Conservation (phyloP, 2,329 filamentous ascomycete species). For the Fusarium albosuccineum region DNA sequence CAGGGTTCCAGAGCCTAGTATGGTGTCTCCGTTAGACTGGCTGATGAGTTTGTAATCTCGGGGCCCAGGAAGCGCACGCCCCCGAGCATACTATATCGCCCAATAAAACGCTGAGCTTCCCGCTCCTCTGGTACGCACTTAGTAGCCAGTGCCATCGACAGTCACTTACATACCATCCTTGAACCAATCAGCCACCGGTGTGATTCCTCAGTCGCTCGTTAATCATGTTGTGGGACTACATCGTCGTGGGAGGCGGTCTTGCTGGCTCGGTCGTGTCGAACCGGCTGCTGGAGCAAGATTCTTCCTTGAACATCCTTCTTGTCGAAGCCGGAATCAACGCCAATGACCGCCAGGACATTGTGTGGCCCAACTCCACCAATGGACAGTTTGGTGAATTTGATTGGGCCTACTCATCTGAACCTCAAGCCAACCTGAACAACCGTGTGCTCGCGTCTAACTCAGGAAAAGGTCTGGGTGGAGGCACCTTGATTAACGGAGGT, state of each 20-base stretch:
- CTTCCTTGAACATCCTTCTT: constrained; percentile 51
- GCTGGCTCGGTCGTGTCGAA: constrained; percentile 53
- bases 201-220: neutral
- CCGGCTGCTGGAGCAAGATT: constrained; percentile 45
- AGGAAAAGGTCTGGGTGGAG: constrained; percentile 56
- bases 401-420: constrained; percentile 50
- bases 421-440: constrained; percentile 44
- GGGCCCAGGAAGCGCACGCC: too few relatives aligned
- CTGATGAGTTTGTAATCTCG: too few relatives aligned
- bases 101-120: too few relatives aligned
- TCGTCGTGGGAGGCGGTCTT: constrained; percentile 55
- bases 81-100: too few relatives aligned
- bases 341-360: constrained; percentile 43
- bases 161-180: too few relatives aligned
- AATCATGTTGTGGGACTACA: constrained; percentile 48
- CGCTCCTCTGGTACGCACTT: too few relatives aligned
- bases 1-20: too few relatives aligned
- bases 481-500: constrained; percentile 38
- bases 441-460: constrained; percentile 43
- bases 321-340: constrained; percentile 54
- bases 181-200: too few relatives aligned
- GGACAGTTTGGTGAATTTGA: constrained; percentile 48
- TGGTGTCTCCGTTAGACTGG: too few relatives aligned
- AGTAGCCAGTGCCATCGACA: too few relatives aligned
- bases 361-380: constrained; percentile 46